Percentiles rank a stretch among this genome's conserved stretches.
phyloP scores from a whole-genome alignment of 2,329 filamentous ascomycete species.

The Diaporthe ampelina region DNA sequence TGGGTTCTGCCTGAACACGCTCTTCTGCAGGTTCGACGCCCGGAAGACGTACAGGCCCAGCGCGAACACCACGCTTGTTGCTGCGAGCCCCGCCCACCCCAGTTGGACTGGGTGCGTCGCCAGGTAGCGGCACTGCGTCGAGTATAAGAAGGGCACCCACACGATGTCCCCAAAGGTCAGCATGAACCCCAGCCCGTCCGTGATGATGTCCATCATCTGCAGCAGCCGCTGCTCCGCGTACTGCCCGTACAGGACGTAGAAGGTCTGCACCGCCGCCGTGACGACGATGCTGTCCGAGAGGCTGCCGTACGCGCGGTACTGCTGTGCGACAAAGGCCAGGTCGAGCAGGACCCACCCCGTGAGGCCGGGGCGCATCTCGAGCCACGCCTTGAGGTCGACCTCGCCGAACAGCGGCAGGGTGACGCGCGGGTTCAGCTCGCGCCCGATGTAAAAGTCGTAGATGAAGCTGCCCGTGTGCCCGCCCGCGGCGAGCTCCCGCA shows the following conservation, averaged over 20 bases:
- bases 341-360: slow-evolving; percentile 88
- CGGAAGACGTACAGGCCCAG: slow-evolving; percentile 89
- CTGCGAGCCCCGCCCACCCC: slow-evolving; percentile 72
- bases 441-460: slow-evolving; percentile 94
- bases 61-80: slow-evolving; percentile 53
- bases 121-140: slow-evolving; percentile 84
- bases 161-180: slow-evolving; percentile 87
- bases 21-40: slow-evolving; percentile 89
- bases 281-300: slow-evolving; percentile 86
- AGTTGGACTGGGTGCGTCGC: slow-evolving; percentile 82
- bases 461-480: slow-evolving; percentile 84
- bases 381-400: slow-evolving; percentile 87
- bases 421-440: slow-evolving; percentile 88
- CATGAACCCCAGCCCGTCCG: slow-evolving; percentile 94
- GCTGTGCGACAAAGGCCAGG: slow-evolving; percentile 83
- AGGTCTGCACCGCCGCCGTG: slow-evolving; percentile 79
- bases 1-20: slow-evolving; percentile 87
- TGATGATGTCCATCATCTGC: slow-evolving; percentile 91
- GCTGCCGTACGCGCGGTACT: slow-evolving; percentile 84
- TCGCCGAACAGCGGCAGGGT: slow-evolving; percentile 81
- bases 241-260: slow-evolving; percentile 85
- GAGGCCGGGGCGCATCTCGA: slow-evolving; percentile 87
- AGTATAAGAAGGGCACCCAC: slow-evolving; percentile 91
- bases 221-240: slow-evolving; percentile 88
- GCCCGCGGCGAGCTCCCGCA: slow-evolving; percentile 82